Conservation (phyloP, 2,329 filamentous ascomycete species). For the Tolypocladium paradoxum region DNA sequence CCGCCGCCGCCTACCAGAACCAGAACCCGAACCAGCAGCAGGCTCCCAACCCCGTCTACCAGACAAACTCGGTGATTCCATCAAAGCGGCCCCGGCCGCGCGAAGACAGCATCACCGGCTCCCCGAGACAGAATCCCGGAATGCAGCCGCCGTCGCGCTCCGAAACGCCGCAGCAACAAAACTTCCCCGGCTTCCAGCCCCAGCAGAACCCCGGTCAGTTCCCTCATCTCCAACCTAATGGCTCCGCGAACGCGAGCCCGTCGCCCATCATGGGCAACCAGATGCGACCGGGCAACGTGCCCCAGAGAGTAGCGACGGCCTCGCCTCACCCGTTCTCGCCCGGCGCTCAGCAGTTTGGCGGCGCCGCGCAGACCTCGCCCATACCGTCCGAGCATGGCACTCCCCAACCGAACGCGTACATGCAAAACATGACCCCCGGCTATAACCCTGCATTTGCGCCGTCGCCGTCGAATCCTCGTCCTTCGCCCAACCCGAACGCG, state of each 20-base stretch:
- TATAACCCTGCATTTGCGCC: slow-evolving; percentile 50
- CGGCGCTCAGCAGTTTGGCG: slow-evolving; percentile 58
- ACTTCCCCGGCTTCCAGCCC: slow-evolving; percentile 60
- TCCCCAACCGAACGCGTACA: slow-evolving; percentile 62
- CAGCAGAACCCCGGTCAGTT: slow-evolving; percentile 58
- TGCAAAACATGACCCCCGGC: slow-evolving; percentile 47
- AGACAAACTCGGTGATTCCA: slow-evolving; percentile 76
- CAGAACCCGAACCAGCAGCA: slow-evolving; percentile 8
- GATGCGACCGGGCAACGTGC: slow-evolving; percentile 56
- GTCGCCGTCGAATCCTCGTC: slow-evolving; percentile 42
- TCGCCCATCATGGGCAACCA: slow-evolving; percentile 89
- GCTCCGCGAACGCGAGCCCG: slow-evolving; percentile 74
- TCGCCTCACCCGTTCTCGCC: slow-evolving; percentile 88
- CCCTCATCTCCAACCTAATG: slow-evolving; percentile 71
- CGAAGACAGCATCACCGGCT: slow-evolving; percentile 77
- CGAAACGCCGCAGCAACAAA: slow-evolving; percentile 77
- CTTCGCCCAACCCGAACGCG: slow-evolving; percentile 42
- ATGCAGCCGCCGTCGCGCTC: slow-evolving; percentile 76
- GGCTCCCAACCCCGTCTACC: slow-evolving; percentile 49
- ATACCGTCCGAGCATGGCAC: slow-evolving; percentile 68
- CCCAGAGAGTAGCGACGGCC: slow-evolving; percentile 77
- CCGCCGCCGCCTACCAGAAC: slow-evolving; percentile 53
- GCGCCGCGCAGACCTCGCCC: slow-evolving; percentile 57
- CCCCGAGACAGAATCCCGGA: slow-evolving; percentile 63
- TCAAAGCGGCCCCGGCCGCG: slow-evolving; percentile 75